These are phyloP conservation scores for Microcyclosporella mali DNA, from an alignment of 2,329 filamentous ascomycete species.

Conservation along the genomic window DNA sequence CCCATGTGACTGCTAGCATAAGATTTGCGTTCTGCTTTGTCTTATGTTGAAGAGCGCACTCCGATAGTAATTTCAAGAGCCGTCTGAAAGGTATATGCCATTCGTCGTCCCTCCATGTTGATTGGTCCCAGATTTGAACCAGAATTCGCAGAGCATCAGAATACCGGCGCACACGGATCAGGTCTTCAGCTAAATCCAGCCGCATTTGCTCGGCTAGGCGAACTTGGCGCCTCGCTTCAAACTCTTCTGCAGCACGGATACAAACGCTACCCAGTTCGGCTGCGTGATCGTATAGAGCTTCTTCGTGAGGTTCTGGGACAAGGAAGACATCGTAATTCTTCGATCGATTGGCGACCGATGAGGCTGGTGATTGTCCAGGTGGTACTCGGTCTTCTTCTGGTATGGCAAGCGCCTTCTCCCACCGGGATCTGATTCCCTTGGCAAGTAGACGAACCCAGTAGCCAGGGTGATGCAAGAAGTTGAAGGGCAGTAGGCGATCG, in stretches of 20 bases:
- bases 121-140: constrained; percentile 48
- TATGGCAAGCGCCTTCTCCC: constrained; percentile 48
- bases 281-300: constrained; percentile 50
- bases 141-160: constrained; percentile 47
- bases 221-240: constrained; percentile 46
- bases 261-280: constrained; percentile 45
- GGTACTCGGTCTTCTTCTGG: constrained; percentile 53
- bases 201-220: constrained; percentile 51
- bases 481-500: constrained; percentile 52
- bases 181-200: constrained; percentile 50
- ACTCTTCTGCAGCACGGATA: constrained; percentile 44
- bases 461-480: constrained; percentile 55
- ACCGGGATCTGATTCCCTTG: constrained; percentile 46
- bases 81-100: constrained; percentile 54
- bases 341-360: constrained; percentile 49
- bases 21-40: constrained; percentile 39
- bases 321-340: constrained; percentile 56
- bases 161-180: constrained; percentile 47
- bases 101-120: constrained; percentile 54
- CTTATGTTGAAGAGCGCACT: constrained; percentile 40
- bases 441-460: constrained; percentile 55
- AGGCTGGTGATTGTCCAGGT: constrained; percentile 51
- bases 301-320: constrained; percentile 52
- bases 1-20: constrained; percentile 51
- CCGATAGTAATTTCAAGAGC: constrained; percentile 49